phyloP scores from a whole-genome alignment of 225 moss, liverwort and hornwort genomes.

The Neckera pumila region DNA sequence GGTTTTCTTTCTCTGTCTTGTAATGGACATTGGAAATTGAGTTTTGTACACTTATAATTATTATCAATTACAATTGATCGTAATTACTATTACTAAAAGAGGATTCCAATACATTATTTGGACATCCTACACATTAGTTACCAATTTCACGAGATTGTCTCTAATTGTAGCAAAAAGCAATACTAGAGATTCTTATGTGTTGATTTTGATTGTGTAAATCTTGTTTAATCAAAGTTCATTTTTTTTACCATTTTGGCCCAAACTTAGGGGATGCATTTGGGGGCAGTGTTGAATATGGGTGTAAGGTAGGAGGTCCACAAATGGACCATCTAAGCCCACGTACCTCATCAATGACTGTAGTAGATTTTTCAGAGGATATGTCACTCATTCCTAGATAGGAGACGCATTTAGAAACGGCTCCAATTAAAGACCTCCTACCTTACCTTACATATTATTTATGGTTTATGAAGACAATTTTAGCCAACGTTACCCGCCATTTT shows the following conservation, averaged over 20 bases:
- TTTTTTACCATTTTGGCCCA: neutral
- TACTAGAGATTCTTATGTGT: rapidly evolving
- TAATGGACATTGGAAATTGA: no score
- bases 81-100: neutral
- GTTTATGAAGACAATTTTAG: neutral
- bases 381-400: no score
- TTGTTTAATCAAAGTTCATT: neutral
- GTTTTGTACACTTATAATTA: neutral
- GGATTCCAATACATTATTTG: no score
- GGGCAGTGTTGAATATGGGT: neutral
- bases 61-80: neutral
- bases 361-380: no score
- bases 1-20: neutral
- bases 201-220: neutral
- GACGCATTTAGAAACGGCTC: no score
- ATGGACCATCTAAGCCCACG: no score
- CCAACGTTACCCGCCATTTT: no score
- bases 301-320: no score
- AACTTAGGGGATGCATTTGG: rapidly evolving
- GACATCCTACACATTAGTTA: no score
- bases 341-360: no score
- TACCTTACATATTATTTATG: neutral
- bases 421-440: no score
- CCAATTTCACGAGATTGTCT: rapidly evolving
- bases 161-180: neutral